Evolutionary conservation across 495 filamentous ascomycete species (phyloP), one percentile per base, ranked within the genome.

Genomic region (Aspergillus saccharolyticus): DNA sequence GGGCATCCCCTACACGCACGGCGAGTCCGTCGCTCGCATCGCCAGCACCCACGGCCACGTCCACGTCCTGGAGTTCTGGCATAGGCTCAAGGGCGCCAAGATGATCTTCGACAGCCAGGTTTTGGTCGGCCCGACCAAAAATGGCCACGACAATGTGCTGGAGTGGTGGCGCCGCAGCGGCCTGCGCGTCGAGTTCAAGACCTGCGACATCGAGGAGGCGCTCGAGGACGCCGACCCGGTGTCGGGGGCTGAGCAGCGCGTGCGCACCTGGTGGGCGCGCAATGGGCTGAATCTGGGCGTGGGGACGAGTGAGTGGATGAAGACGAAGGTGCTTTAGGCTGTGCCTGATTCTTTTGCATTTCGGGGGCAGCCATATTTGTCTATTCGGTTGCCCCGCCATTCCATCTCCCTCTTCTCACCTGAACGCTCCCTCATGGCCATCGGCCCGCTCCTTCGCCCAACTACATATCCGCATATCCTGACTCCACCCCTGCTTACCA

Each of bases 241-340:
- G 57, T 70, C 78, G 62, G 73, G 76, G 45, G 72, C 81, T 54
- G 86, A 86, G 59, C 79, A 80, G 44, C 82, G 81, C 45, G 90
- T 95, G 14, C 80, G 87, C 52, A 74, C 77, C 56, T 97, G 92
- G 92, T 97, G 92, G 92, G 85, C 88, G n/a, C 77, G 78, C 60
- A 95, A 96, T 66, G 91, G 92, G 1, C 72, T 96, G 53, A 95
- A 95, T 64, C 71, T 96, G 24, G 91, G 91, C 0, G 79, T 96
- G 19, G 87, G 87, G 0, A 93, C 90, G 49, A 89, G 86, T 61
- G 91, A 96, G 74, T 97, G 91, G 92, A 95, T 96, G 87, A 91
- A 88, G 74, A 80, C 84, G 20, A 91, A 88, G 63, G 75, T 83
- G 28, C 64, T 87, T 44, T 83, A 60, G 68, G n/a, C n/a, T n/a